Evolutionary conservation across 192 early-diverging fungal genomes (phyloP), one percentile per base, ranked within the genome.

Genomic region (Rhizophagus clarus): DNA sequence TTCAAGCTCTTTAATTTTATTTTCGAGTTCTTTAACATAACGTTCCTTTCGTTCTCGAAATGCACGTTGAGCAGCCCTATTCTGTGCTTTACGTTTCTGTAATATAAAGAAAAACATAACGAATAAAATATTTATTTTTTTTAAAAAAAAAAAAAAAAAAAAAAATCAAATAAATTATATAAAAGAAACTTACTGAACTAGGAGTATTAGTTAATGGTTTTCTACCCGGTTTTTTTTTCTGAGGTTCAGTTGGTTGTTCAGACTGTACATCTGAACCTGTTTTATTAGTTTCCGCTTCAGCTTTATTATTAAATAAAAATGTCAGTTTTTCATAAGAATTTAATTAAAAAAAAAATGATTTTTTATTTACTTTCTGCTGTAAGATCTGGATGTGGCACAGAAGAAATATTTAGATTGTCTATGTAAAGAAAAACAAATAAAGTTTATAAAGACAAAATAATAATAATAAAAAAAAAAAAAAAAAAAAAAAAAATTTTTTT

Each of bases 21-120:
- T 91, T 81, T 97, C 95, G 15, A 97, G 85, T 22, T 91, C 88
- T 81, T 93, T 89, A 14, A 96, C 91, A 82, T 97, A 95, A 72
- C 88, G 88, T 79, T 95, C 92, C 79, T 94, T 95, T 76, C 96
- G 92, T 81, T 96, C 95, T 61, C 96, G 93, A 84, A 97, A 97
- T 5, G 95, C 95, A 15, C 94, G 89, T 82, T 95, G 94, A 9
- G 94, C 94, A 10, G 93, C 93, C 17, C 94, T 88, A 81, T 95
- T 95, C 82, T 95, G 94, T 11, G 92, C 93, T 32, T 92, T 91
- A 74, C 92, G 88, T 81, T 91, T 91, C 40, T 82, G 72, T 32
- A 11, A 64, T 37, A 63, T 22, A 63, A 49, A 40, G 3, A 69
- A 40, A 69, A 34, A 20, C 11, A 69, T 37, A 3, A 69, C 24